These are phyloP conservation scores for Aegilops umbellulata DNA, from an alignment of 176 grass and related monocot genomes.

Conservation along the genomic window DNA sequence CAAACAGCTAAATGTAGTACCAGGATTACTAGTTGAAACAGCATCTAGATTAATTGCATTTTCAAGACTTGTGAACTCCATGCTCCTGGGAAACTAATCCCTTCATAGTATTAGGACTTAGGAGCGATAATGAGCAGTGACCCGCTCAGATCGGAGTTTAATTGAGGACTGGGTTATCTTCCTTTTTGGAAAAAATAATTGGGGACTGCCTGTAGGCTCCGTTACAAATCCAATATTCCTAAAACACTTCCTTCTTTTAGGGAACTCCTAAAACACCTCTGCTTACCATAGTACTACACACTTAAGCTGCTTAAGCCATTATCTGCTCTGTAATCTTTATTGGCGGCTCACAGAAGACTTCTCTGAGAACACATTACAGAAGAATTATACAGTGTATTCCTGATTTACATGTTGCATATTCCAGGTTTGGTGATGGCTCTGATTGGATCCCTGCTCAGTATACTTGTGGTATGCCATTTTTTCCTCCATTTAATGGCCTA, in stretches of 20 bases:
- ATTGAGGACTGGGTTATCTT: not conserved
- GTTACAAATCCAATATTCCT: not conserved
- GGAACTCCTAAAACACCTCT: not conserved
- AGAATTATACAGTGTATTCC: not conserved
- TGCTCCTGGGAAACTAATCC: not conserved
- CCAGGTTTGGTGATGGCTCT: slow-evolving; percentile 94
- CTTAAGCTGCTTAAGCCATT: not conserved
- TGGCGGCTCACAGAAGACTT: not conserved
- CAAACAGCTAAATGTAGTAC: not conserved
- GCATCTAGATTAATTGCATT: not conserved
- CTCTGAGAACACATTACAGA: too few species aligned
- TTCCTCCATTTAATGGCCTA: not conserved
- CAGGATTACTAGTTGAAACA: not conserved
- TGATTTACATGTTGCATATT: slow-evolving; percentile 30
- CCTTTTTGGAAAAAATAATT: too few species aligned
- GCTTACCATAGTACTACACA: not conserved
- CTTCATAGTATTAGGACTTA: not conserved
- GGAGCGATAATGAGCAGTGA: not conserved
- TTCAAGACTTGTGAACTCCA: not conserved
- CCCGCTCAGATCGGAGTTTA: not conserved
- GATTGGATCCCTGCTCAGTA: slow-evolving; percentile 87
- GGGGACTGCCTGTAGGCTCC: not conserved
- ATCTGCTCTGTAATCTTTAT: not conserved
- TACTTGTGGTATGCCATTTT: slow-evolving; percentile 78
- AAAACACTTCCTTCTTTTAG: too few species aligned